Evolutionary conservation across 2,329 filamentous ascomycete species (phyloP), one percentile per base, ranked within the genome.

Genomic region (Stachybotrys elegans): DNA sequence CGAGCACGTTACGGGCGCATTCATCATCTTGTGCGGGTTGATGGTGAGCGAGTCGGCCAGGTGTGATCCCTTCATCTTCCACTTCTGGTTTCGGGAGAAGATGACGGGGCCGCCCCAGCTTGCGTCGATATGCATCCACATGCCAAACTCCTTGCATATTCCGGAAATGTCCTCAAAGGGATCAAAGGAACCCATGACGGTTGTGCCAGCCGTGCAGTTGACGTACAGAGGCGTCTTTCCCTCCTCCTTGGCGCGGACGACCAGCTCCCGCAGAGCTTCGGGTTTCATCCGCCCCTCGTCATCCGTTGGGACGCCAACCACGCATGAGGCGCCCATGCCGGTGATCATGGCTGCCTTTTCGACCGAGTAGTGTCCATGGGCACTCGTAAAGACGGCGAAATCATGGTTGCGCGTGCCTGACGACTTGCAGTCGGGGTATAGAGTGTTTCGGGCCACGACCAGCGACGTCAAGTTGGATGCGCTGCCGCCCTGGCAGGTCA

Each of bases 11-110:
- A 94, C 71, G 0, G 93, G 92, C 3, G 89, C 87, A 46, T 88
- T 88, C 60, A 97, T 78, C 93, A 97, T 97, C 70, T 97, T 97
- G 70, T 98, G 93, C 45, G 93, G 91, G 65, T 95, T 97, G 43
- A 95, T 79, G 2, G 90, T 88, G 31, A 97, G 72, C 13, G 83
- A 88, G 65, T 96, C 78, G 9, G 91, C 93, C 32, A 84, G 74
- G 36, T 90, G 75, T 3, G 78, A 72, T 13, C 92, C 92, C 1
- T 70, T 63, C 9, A 97, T 69, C 59, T 89, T 87, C 49, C 61
- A 58, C 37, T 69, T 70, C 35, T 86, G 83, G 45, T 68, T 68
- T n/a, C 73, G 56, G 1, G 82, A 86, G 67, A 97, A 96, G 51
- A 88, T 75, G 47, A 87, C 88, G 1, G 84, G 78, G 1, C 90